A percentile compares a stretch with the other conserved stretches of the same genome.
phyloP scores from a whole-genome alignment of 148 eudicot species.

The Hydrangea macrophylla region DNA sequence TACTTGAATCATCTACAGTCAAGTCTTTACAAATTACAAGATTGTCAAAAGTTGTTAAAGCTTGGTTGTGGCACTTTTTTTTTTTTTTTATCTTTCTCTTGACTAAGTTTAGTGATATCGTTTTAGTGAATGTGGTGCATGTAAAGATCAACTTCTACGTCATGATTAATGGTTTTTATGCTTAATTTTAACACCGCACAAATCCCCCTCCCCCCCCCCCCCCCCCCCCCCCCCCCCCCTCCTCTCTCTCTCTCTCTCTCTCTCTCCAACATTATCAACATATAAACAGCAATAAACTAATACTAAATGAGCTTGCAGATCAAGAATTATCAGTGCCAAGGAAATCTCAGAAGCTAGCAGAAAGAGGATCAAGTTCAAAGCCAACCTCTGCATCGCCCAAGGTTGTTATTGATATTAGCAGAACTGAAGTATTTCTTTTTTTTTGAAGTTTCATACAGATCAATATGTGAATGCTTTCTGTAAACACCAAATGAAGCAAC shows the following conservation, averaged over 20 bases:
- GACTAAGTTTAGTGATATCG: background rate
- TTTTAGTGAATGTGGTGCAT: background rate
- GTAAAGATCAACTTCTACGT: background rate
- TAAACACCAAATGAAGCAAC: background rate
- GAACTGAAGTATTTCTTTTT: background rate
- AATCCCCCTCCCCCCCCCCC: too few relatives aligned
- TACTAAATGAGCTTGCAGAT: slow-evolving; percentile 42
- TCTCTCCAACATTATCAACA: too few relatives aligned
- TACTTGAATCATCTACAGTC: background rate
- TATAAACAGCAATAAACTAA: too few relatives aligned
- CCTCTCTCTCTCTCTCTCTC: too few relatives aligned
- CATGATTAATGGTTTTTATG: background rate
- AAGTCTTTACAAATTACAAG: background rate
- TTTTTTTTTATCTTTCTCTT: too few relatives aligned
- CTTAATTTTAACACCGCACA: too few relatives aligned
- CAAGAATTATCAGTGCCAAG: slow-evolving; percentile 34
- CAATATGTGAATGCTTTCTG: background rate
- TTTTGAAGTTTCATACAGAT: background rate
- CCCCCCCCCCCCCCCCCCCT: too few relatives aligned
- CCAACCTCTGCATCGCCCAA: slow-evolving; percentile 34
- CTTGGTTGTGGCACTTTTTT: too few relatives aligned
- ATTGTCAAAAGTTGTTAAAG: too few relatives aligned
- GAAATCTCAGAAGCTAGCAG: slow-evolving; percentile 43
- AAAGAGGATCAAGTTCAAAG: slow-evolving; percentile 23
- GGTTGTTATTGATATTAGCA: slow-evolving; percentile 32